These are phyloP conservation scores for Auricularia cornea DNA, from an alignment of 768 basidiomycete genomes.

Conservation along the genomic window DNA sequence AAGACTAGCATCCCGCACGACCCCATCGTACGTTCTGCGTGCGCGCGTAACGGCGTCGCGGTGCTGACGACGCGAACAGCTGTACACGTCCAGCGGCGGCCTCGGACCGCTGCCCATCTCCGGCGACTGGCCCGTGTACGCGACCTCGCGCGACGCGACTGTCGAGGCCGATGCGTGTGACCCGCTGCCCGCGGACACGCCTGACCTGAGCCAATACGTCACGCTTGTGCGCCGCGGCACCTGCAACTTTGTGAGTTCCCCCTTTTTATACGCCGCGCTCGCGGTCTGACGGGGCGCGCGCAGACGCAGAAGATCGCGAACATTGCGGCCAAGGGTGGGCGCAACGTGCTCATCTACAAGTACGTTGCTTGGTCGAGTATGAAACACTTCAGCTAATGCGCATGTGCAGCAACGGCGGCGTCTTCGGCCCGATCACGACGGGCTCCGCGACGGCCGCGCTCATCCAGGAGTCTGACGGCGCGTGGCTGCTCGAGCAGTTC, in stretches of 20 bases:
- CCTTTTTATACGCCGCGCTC: background rate
- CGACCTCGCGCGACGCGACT: slow-evolving; percentile 21
- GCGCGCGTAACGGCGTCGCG: background rate
- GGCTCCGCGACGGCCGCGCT: background rate
- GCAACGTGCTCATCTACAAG: slow-evolving; percentile 7
- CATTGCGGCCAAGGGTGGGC: slow-evolving; percentile 12
- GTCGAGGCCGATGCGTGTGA: slow-evolving; percentile 23
- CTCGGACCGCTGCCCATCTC: slow-evolving; percentile 14
- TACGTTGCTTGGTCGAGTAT: background rate
- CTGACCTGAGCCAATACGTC: slow-evolving; percentile 22
- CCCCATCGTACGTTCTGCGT: slow-evolving; percentile 14
- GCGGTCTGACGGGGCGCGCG: background rate
- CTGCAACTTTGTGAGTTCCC: slow-evolving; percentile 16
- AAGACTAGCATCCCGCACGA: background rate
- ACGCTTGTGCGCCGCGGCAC: slow-evolving; percentile 25
- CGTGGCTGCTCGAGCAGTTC: slow-evolving; percentile 1
- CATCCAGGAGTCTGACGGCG: slow-evolving; percentile 4
- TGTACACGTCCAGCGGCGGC: background rate
- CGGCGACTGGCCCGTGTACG: slow-evolving; percentile 22
- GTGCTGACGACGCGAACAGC: background rate
- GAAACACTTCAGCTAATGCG: background rate
- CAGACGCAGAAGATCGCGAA: slow-evolving; percentile 14
- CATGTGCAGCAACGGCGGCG: background rate
- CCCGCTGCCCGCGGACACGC: slow-evolving; percentile 17
- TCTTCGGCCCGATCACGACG: background rate